Evolutionary conservation across 2,329 filamentous ascomycete species (phyloP).

Genomic region (Tolypocladium paradoxum): DNA sequence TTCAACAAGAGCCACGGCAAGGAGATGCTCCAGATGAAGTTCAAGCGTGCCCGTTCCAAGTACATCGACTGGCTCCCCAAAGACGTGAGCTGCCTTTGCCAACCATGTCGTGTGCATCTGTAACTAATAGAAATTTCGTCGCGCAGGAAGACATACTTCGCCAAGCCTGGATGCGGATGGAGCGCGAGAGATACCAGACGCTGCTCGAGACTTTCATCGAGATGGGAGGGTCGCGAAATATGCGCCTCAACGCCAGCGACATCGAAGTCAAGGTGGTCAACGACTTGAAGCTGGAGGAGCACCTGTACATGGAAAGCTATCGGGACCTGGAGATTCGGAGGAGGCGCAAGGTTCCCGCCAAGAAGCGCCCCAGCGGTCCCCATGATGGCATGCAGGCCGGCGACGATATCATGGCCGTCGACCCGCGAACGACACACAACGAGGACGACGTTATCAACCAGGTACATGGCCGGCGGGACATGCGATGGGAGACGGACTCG

Average conservation of each 20-base stretch:
- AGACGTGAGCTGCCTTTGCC: slow-evolving; percentile 31
- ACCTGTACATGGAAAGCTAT: slow-evolving; percentile 27
- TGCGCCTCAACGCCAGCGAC: slow-evolving; percentile 38
- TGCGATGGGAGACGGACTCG: slow-evolving; percentile 15
- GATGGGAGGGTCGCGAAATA: slow-evolving; percentile 35
- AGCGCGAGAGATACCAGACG: slow-evolving; percentile 31
- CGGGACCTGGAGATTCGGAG: slow-evolving; percentile 25
- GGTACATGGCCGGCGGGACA: slow-evolving; percentile 13
- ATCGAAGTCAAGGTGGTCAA: slow-evolving; percentile 38
- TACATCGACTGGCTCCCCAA: slow-evolving; percentile 35
- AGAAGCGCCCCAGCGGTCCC: slow-evolving; percentile 14
- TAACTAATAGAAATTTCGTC: neutral
- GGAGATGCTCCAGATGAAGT: slow-evolving; percentile 46
- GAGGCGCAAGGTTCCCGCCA: slow-evolving; percentile 27
- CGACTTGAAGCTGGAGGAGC: slow-evolving; percentile 28
- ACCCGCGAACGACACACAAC: slow-evolving; percentile 20
- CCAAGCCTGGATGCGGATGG: slow-evolving; percentile 28
- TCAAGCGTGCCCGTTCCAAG: slow-evolving; percentile 37
- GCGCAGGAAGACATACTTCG: slow-evolving; percentile 27
- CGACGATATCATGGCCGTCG: slow-evolving; percentile 28
- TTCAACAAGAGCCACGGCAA: slow-evolving; percentile 29
- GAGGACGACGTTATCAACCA: slow-evolving; percentile 26
- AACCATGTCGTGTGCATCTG: neutral
- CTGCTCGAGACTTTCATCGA: slow-evolving; percentile 36
- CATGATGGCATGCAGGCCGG: slow-evolving; percentile 23